Conservation (phyloP, 257 asterid genomes). For the Solanum pinnatisectum region DNA sequence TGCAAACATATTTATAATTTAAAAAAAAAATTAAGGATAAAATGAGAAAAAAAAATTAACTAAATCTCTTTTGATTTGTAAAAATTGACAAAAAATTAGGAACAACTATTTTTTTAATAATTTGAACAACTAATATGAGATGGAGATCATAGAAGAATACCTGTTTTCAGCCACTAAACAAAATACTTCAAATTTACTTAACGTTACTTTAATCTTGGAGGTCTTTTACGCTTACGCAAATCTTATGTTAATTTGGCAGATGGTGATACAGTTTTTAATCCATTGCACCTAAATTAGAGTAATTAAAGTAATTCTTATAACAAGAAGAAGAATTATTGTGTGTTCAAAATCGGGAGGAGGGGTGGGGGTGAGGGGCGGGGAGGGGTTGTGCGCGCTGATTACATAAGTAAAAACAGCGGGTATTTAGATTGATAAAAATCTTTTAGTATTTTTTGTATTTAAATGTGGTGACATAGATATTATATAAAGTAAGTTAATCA, state of each 20-base stretch:
- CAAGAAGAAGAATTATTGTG: too few relatives aligned
- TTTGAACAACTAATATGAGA: background rate
- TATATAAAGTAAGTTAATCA: background rate
- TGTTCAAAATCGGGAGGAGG: too few relatives aligned
- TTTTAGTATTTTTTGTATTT: background rate
- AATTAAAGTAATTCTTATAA: too few relatives aligned
- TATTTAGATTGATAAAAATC: background rate
- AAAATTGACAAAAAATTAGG: background rate
- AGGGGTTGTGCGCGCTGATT: too few relatives aligned
- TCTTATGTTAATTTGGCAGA: background rate
- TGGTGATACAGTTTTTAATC: background rate
- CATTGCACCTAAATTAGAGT: background rate
- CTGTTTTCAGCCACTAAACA: background rate
- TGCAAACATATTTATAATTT: too few relatives aligned
- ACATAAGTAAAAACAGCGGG: too few relatives aligned
- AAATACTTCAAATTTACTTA: background rate
- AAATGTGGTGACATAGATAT: background rate
- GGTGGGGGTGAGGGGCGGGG: too few relatives aligned
- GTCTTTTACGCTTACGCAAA: background rate
- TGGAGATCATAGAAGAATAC: too few relatives aligned
- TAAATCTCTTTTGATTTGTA: background rate
- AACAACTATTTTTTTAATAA: too few relatives aligned
- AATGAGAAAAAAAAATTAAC: too few relatives aligned
- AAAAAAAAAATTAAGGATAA: too few relatives aligned
- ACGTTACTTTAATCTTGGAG: background rate